These are phyloP conservation scores for Eucalyptus cladocalyx DNA, from an alignment of 345 rosid genomes.

Conservation along the genomic window DNA sequence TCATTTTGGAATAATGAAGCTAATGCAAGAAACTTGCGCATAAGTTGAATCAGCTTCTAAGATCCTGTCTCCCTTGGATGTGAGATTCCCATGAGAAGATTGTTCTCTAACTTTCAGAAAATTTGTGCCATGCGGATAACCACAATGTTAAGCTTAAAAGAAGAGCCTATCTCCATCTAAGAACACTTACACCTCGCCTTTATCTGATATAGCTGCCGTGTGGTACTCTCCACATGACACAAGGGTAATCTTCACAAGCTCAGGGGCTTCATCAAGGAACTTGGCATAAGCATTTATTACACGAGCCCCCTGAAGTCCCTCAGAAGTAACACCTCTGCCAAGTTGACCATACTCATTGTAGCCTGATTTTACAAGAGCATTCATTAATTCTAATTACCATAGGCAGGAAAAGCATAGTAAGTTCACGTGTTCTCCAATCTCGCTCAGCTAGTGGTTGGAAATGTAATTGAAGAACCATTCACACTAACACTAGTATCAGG, in stretches of 20 bases:
- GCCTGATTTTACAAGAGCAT: constrained; percentile 38
- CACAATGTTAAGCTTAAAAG: constrained; percentile 30
- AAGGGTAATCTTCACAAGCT: constrained; percentile 72
- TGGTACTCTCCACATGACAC: constrained; percentile 98
- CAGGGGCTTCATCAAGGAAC: constrained; percentile 95
- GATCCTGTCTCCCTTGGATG: constrained; percentile 39
- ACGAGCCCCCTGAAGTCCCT: constrained; percentile 86
- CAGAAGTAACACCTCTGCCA: constrained; percentile 94
- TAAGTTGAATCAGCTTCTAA: constrained; percentile 47
- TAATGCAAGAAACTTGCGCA: constrained; percentile 50
- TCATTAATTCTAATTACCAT: background rate
- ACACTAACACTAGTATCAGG: background rate
- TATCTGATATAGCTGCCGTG: constrained; percentile 82
- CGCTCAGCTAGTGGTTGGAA: background rate
- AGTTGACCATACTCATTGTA: constrained; percentile 95
- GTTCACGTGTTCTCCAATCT: background rate
- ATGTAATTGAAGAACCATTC: background rate
- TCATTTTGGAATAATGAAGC: background rate
- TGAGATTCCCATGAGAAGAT: constrained; percentile 34
- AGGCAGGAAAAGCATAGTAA: background rate
- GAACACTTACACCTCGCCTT: constrained; percentile 96
- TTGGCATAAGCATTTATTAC: constrained; percentile 68
- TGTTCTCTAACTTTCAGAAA: constrained; percentile 31
- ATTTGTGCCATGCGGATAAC: constrained; percentile 35
- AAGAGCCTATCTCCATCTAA: constrained; percentile 31